Base-by-base conservation (phyloP, 2,329 filamentous ascomycete species). In the Huntiella savannae region DNA sequence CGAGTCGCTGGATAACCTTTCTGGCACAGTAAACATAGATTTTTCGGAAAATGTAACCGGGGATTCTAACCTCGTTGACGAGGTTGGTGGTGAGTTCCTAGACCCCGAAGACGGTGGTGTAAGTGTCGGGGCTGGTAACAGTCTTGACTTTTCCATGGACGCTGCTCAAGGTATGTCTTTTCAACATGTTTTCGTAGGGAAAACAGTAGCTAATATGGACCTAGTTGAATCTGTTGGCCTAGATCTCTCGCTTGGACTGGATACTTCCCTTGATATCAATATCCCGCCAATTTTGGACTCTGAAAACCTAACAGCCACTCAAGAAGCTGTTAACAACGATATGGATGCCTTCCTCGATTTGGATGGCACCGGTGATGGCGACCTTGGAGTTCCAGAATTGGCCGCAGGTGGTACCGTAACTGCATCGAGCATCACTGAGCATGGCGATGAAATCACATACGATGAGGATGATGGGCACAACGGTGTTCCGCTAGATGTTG, bases 31-130 rank as follows among this genome's bases (percentile, higher is more conserved):
- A 55, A 56, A 19, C 58, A 15, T 60, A 59, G 12, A 54, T 57
- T 22, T 61, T 59, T 4, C 51, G 61, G 33, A 28, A 8, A 53
- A 55, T 42, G 60, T 57, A 39, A 13, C 13, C 33, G 51, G 50
- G 19, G 53, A 53, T 19, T 52, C 36, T 32, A 43, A 40, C 12
- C 15, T 49, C 17, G 40, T 43, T 6, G 17, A 49, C 36, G 49
- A 49, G 35, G 47, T 50, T 17, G 15, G 46, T 34, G 40, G 44
- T 37, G 42, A 51, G 42, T 51, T 52, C 38, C 48, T 52, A 8
- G 52, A 54, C 12, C 32, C 44, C 33, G 41, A 44, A 22, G 42
- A 50, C 7, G 44, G 44, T 12, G 40, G 42, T 12, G 50, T 47
- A 16, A 49, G 41, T 40, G 45, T 46, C 33, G 22, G 22, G 22